Evolutionary conservation across 768 basidiomycete genomes (phyloP).

Genomic region (Sarcodon aspratus): DNA sequence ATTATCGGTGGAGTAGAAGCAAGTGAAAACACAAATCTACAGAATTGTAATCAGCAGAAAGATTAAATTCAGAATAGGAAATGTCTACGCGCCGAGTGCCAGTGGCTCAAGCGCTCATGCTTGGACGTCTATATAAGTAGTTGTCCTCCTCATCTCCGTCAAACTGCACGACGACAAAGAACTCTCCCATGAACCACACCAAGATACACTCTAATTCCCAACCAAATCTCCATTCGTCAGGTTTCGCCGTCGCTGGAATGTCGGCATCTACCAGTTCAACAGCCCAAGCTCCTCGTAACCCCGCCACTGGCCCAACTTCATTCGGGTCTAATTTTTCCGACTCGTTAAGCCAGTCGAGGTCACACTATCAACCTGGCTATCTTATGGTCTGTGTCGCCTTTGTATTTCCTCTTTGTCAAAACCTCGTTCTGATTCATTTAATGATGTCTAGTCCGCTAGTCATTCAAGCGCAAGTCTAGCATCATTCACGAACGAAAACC

Average conservation of each 20-base stretch:
- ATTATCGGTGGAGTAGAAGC: neutral
- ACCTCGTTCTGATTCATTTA: neutral
- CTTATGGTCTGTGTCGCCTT: slow-evolving; percentile 46
- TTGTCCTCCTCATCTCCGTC: too few relatives aligned
- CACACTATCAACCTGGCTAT: slow-evolving; percentile 75
- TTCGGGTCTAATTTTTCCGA: slow-evolving; percentile 22
- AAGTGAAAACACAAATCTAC: too few relatives aligned
- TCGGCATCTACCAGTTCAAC: neutral
- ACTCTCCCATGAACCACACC: too few relatives aligned
- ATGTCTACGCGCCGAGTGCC: too few relatives aligned
- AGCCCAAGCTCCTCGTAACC: neutral
- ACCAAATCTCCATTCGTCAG: neutral
- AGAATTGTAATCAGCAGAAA: too few relatives aligned
- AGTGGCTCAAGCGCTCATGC: too few relatives aligned
- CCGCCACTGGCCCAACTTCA: neutral
- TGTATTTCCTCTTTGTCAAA: neutral
- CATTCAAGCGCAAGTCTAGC: slow-evolving; percentile 39
- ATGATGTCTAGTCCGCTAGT: slow-evolving; percentile 38
- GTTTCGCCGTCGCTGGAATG: neutral
- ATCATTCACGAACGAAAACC: slow-evolving; percentile 18
- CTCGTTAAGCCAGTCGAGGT: slow-evolving; percentile 57
- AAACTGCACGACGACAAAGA: too few relatives aligned
- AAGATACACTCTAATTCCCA: neutral
- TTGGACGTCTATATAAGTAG: too few relatives aligned
- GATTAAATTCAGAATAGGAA: too few relatives aligned